Conservation (phyloP, 208 protist genomes). For the Trypanosoma boissoni region DNA sequence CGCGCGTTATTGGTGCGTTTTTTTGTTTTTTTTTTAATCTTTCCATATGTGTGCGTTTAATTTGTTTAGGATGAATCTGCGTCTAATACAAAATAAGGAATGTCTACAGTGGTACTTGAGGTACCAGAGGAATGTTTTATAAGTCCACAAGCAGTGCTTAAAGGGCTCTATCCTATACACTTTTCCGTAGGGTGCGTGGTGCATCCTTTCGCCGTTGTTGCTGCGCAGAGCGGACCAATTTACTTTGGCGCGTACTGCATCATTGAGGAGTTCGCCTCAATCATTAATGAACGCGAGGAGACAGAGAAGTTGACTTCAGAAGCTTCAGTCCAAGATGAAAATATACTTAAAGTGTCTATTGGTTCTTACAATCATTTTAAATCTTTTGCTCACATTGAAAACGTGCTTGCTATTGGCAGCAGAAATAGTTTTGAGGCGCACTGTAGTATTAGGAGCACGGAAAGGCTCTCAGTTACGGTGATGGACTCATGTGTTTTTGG, state of each 20-base stretch:
- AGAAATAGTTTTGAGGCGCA: constrained; percentile 36
- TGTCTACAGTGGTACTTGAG: not conserved
- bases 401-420: constrained; percentile 21
- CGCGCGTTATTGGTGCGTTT: not conserved
- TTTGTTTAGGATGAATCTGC: too few species aligned
- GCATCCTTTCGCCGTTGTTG: constrained; percentile 40
- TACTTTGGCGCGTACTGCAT: constrained; percentile 37
- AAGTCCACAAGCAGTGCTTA: constrained; percentile 29
- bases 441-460: constrained; percentile 11
- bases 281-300: constrained; percentile 16
- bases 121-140: not conserved
- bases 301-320: too few species aligned
- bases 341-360: too few species aligned
- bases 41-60: not conserved
- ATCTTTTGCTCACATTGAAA: constrained; percentile 28
- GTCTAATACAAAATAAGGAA: too few species aligned
- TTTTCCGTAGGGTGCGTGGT: constrained; percentile 56
- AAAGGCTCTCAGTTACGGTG: not conserved
- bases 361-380: constrained; percentile 44
- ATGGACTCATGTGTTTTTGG: constrained; percentile 32
- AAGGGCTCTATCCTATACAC: constrained; percentile 28
- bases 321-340: too few species aligned
- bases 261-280: constrained; percentile 39
- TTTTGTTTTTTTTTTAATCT: not conserved
- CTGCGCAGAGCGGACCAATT: constrained; percentile 22